Base-by-base conservation (phyloP, 164 flowering plant genomes). In the Piper longum region DNA sequence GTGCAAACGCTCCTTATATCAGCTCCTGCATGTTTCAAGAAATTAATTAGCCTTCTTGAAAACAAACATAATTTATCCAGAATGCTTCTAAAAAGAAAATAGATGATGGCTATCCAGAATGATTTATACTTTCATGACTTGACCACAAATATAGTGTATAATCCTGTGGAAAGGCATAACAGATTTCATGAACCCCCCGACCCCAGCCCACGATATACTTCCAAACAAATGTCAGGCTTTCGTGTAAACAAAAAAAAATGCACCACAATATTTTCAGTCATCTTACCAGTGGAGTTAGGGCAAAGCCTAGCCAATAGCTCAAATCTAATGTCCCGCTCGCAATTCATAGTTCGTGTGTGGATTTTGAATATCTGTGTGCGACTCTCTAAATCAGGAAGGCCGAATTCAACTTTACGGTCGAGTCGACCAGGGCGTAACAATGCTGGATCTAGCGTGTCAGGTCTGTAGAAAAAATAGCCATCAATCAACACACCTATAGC, bases 1-100 rank as follows among this genome's bases (percentile, higher is more conserved):
- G 98, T 93, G 83, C 97, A 93, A 41, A 90, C 99, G 69, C 99
- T 93, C 75, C 98, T 77, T 51, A 93, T 90, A 69, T 93, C 98
- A 19, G 97, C 97, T 43, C 98, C 98, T 92, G 78, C 42, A 60
- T 42, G 41, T 55, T 42, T 41, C 16, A 16, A 45, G 5, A 4
- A 60, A 16, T 40, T n/a, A 45, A 66, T 64, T 16, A 56, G 4
- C 36, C 13, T 36, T 4, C 48, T 13, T 39, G 42, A 19, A 41
- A 39, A 14, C 52, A 54, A 26, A 26, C 36, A 26, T 26, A 26
- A 0, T 26, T 26, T 26, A 26, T 26, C 36, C 36, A 26, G 36
- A 26, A 26, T 26, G n/a, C n/a, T n/a, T 26, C 36, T 26, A 26
- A 26, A 26, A 26, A 26, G 36, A 26, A 26, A 26, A 26, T 26